Percentiles rank a stretch among this genome's conserved stretches.
Conservation (phyloP, 2,329 filamentous ascomycete genomes). For the Paecilomyces sp. region DNA sequence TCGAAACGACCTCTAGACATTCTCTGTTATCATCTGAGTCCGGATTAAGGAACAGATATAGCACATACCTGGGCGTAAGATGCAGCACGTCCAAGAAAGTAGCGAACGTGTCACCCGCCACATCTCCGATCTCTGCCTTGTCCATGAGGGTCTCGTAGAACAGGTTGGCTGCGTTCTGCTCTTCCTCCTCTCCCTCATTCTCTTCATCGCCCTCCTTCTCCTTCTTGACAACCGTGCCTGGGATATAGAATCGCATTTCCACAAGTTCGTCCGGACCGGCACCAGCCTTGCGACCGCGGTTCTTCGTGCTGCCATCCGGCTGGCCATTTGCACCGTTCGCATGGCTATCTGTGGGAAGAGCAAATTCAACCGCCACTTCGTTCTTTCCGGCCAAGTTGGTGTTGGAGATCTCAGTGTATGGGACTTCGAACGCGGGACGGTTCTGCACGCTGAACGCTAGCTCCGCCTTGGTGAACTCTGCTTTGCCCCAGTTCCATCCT, state of each 20-base stretch:
- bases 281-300: slow-evolving; percentile 78
- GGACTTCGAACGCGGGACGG: slow-evolving; percentile 90
- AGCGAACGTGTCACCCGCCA: slow-evolving; percentile 95
- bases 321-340: slow-evolving; percentile 68
- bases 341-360: slow-evolving; percentile 63
- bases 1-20: slow-evolving; percentile 86
- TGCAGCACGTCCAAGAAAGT: slow-evolving; percentile 96
- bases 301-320: slow-evolving; percentile 62
- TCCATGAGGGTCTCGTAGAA: slow-evolving; percentile 98
- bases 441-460: slow-evolving; percentile 96
- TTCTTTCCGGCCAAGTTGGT: slow-evolving; percentile 97
- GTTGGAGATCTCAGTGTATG: slow-evolving; percentile 95
- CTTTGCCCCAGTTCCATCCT: slow-evolving; percentile 99
- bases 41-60: not conserved
- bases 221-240: slow-evolving; percentile 71
- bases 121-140: slow-evolving; percentile 97
- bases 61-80: slow-evolving; percentile 74
- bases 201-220: slow-evolving; percentile 63
- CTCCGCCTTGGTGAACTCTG: slow-evolving; percentile 92
- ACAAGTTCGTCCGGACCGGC: slow-evolving; percentile 88
- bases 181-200: slow-evolving; percentile 61
- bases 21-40: slow-evolving; percentile 14
- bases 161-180: slow-evolving; percentile 92
- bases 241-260: slow-evolving; percentile 98
- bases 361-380: slow-evolving; percentile 93